Percentiles rank a stretch among this genome's conserved stretches.
These are phyloP conservation scores for Trichomonas tenax DNA, from an alignment of 208 protist species.

Conservation along the genomic window DNA sequence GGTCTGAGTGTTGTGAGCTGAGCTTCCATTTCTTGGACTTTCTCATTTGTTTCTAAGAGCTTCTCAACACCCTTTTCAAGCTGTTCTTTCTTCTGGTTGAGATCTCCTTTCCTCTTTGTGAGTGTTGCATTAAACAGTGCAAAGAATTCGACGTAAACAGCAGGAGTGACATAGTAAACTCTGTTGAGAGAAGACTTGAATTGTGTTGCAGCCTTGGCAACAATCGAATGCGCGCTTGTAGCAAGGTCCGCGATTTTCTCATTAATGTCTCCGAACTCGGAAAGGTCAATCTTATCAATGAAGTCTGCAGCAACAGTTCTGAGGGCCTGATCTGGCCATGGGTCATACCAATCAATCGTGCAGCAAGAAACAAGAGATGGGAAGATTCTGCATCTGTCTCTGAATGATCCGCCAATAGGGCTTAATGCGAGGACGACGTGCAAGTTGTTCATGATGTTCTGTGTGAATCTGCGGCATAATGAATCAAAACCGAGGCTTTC, in stretches of 20 bases:
- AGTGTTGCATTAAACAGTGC: background rate
- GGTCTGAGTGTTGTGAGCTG: background rate
- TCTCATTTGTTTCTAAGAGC: background rate
- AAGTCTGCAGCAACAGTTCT: conserved; percentile 43
- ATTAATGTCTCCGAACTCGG: conserved; percentile 36
- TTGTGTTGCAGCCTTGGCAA: background rate
- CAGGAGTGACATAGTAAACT: conserved; percentile 5
- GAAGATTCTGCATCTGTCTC: conserved; percentile 78
- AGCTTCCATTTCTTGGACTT: conserved; percentile 22
- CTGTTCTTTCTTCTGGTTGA: background rate
- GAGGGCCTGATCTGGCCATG: conserved; percentile 83
- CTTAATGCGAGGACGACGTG: conserved; percentile 87
- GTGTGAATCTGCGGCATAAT: conserved; percentile 26
- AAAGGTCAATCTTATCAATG: conserved; percentile 33
- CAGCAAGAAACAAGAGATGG: conserved; percentile 90
- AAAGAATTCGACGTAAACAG: background rate
- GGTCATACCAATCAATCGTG: conserved; percentile 91
- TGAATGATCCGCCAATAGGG: conserved; percentile 75
- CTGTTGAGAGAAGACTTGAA: background rate
- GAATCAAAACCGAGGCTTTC: background rate
- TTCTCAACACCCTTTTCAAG: background rate
- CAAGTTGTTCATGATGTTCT: conserved; percentile 56
- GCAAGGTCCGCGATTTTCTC: background rate
- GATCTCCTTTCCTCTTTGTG: conserved; percentile 44
- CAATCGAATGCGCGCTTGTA: background rate